Evolutionary conservation across 73 alveolate genomes (phyloP).

Genomic region (Paramecium sexaurelia): DNA sequence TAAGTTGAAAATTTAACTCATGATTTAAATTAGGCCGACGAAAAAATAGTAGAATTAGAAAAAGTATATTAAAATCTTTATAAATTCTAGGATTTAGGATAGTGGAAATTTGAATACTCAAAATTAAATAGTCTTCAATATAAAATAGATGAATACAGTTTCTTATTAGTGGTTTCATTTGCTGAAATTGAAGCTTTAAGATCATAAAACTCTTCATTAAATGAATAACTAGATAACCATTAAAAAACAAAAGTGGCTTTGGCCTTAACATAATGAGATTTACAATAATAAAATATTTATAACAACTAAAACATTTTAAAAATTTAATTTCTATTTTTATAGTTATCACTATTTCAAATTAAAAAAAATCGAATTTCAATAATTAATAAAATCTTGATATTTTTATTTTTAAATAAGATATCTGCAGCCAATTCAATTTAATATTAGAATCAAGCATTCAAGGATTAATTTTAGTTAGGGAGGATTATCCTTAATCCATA

Average conservation of each 20-base stretch:
- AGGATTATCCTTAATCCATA: background rate
- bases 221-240: background rate
- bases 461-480: background rate
- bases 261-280: background rate
- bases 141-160: slow-evolving; percentile 34
- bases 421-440: background rate
- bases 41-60: slow-evolving; percentile 3
- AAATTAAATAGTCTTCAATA: background rate
- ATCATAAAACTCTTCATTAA: background rate
- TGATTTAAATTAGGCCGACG: background rate
- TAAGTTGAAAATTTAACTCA: background rate
- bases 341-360: no score
- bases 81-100: background rate
- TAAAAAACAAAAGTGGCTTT: slow-evolving; percentile 14
- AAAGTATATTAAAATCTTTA: background rate
- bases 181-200: slow-evolving; percentile 60
- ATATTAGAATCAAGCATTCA: background rate
- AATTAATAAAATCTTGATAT: no score
- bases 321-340: no score
- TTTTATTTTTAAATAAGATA: no score
- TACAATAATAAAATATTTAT: background rate
- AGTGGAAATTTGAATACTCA: slow-evolving; percentile 47
- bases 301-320: no score
- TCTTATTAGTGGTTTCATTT: slow-evolving; percentile 36
- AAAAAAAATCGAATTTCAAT: no score